Percentiles rank a stretch among this genome's conserved stretches.
Conservation (phyloP, 116 monocot species). For the Posidonia oceanica region DNA sequence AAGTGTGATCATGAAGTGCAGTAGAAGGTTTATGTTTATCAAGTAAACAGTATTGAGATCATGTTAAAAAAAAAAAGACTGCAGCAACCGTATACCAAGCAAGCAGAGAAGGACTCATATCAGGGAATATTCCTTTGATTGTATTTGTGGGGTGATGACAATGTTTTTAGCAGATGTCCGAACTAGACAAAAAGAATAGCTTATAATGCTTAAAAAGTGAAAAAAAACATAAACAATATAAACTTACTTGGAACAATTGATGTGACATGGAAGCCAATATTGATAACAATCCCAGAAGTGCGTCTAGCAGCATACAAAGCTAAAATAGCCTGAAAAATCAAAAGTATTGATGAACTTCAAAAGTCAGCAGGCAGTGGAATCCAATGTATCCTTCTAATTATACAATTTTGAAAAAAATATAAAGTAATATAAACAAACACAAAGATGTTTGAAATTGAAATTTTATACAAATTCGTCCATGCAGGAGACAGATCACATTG, state of each 20-base stretch:
- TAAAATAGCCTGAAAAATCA: constrained; percentile 55
- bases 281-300: constrained; percentile 94
- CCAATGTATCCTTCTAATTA: too few species aligned
- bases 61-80: neutral
- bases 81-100: neutral
- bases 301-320: constrained; percentile 82
- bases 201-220: too few species aligned
- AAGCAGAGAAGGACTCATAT: neutral
- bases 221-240: neutral
- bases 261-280: constrained; percentile 85
- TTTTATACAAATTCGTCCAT: too few species aligned
- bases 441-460: too few species aligned
- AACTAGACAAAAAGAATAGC: neutral
- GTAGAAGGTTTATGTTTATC: too few species aligned
- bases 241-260: constrained; percentile 86
- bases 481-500: too few species aligned
- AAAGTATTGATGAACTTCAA: neutral
- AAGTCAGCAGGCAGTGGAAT: neutral
- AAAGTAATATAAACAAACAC: too few species aligned
- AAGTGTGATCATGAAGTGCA: too few species aligned
- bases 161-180: neutral
- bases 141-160: too few species aligned
- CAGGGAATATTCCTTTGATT: neutral
- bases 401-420: too few species aligned
- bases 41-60: neutral